phyloP scores from a whole-genome alignment of 225 moss, liverwort and hornwort species.

The Marchantia polymorpha region DNA sequence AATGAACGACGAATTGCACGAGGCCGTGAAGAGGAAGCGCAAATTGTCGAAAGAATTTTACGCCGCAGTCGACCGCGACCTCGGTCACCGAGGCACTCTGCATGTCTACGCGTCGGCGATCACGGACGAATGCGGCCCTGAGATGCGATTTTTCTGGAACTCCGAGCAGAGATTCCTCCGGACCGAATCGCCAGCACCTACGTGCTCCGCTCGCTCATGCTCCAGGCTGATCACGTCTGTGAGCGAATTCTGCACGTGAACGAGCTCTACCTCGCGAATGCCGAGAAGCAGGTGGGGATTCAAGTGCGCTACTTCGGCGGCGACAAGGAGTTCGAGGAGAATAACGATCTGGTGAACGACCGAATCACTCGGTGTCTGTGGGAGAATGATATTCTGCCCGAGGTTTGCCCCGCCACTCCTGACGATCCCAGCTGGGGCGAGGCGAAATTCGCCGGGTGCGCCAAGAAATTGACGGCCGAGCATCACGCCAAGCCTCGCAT shows the following conservation, averaged over 20 bases:
- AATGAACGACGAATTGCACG: constrained; percentile 30
- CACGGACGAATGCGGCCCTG: constrained; percentile 34
- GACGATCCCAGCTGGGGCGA: background rate
- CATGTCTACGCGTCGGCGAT: constrained; percentile 24
- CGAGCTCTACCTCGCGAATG: constrained; percentile 18
- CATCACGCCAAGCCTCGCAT: constrained; percentile 11
- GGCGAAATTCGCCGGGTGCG: constrained; percentile 22
- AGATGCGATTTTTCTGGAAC: constrained; percentile 36
- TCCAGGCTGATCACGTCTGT: constrained; percentile 41
- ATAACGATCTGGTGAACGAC: constrained; percentile 20
- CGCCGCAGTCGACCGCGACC: constrained; percentile 25
- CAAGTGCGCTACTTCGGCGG: constrained; percentile 36
- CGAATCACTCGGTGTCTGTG: constrained; percentile 30
- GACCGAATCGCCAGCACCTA: constrained; percentile 28
- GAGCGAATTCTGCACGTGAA: constrained; percentile 24
- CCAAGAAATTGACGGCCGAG: background rate
- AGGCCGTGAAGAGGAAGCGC: constrained; percentile 4
- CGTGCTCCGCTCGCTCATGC: constrained; percentile 34
- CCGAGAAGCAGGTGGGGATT: constrained; percentile 38
- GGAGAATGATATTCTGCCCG: constrained; percentile 33
- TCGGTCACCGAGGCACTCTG: constrained; percentile 9
- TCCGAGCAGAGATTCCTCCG: constrained; percentile 35
- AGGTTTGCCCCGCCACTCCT: constrained; percentile 24
- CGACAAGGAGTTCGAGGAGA: background rate
- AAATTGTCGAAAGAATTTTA: background rate